These are phyloP conservation scores for Plasmodium cynomolgi DNA, from an alignment of 169 alveolate species.

Conservation along the genomic window DNA sequence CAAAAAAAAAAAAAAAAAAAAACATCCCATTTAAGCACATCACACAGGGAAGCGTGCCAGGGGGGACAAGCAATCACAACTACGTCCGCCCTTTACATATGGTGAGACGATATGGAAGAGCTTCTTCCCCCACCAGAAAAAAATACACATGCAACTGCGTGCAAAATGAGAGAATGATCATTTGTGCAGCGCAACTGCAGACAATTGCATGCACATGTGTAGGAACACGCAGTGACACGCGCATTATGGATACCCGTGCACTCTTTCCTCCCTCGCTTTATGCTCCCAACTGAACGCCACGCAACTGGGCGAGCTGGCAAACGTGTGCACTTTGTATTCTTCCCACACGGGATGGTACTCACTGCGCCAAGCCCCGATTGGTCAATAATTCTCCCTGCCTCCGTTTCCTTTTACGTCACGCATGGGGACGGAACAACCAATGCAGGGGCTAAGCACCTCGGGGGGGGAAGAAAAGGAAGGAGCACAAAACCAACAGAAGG, in stretches of 20 bases:
- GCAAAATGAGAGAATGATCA: not conserved
- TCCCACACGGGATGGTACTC: not conserved
- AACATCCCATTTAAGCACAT: not conserved
- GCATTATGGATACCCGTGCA: not conserved
- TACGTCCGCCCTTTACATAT: not conserved
- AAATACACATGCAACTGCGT: not conserved
- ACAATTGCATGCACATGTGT: not conserved
- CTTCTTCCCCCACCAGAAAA: not conserved
- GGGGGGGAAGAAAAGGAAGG: not conserved
- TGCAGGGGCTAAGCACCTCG: not conserved
- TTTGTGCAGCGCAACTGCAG: not conserved
- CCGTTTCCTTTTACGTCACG: not conserved
- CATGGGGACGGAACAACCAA: not conserved
- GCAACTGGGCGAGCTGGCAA: not conserved
- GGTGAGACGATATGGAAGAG: not conserved
- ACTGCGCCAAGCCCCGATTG: not conserved
- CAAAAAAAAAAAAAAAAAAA: too few relatives aligned
- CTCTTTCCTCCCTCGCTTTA: not conserved
- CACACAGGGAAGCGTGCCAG: not conserved
- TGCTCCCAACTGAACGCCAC: not conserved
- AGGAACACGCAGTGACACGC: not conserved
- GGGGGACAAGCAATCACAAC: not conserved
- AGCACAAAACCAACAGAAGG: not conserved
- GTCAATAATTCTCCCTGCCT: not conserved
- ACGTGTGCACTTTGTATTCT: not conserved